Base-by-base conservation (phyloP, 2,329 filamentous ascomycete genomes). In the Cryphonectria nitschkei region DNA sequence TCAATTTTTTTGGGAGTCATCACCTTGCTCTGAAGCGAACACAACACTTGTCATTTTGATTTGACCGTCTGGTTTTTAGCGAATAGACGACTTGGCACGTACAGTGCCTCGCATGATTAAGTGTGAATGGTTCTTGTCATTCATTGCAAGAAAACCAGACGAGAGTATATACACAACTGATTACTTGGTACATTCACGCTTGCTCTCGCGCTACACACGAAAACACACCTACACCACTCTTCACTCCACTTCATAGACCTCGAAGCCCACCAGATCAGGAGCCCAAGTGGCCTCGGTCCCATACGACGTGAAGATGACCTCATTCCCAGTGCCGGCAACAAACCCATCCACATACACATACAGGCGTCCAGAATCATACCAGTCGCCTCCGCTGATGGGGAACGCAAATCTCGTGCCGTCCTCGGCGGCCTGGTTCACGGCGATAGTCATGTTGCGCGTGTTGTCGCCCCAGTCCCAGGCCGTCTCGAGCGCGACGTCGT, bases 321-420 rank as follows among this genome's bases (percentile, higher is more conserved):
- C 75, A 61, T 84, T 84, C 16, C 78, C 76, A 0, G 73, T 72
- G 0, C 84, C 84, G 13, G 77, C 78, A 16, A 78, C 79, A 74
- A 86, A 87, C 0, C 84, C 85, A 41, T 82, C 81, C 0, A 85
- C 77, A 72, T 84, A 79, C 11, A 87, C 76, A 0, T 79, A 78
- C 73, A 87, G 70, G 0, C 83, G 80, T 1, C 82, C 84, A 0
- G 81, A 81, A 76, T 87, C 85, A 68, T 79, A 84, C 85, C 86
- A 88, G 69, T 86, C 82, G 1, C 81, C 79, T 0, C 85, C 86
- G 0, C 83, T 82, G 19, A 87, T 77, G 0, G 85, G 85, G 32
- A 86, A 85, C 0, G 85, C 84, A 73, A 86, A 83, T 0, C 85
- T 76, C 54, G 65, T 68, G 6, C 71, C 71, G 74, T 85, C 84